Base-by-base conservation (phyloP, 768 basidiomycete genomes). In the Austroboletus festivus region DNA sequence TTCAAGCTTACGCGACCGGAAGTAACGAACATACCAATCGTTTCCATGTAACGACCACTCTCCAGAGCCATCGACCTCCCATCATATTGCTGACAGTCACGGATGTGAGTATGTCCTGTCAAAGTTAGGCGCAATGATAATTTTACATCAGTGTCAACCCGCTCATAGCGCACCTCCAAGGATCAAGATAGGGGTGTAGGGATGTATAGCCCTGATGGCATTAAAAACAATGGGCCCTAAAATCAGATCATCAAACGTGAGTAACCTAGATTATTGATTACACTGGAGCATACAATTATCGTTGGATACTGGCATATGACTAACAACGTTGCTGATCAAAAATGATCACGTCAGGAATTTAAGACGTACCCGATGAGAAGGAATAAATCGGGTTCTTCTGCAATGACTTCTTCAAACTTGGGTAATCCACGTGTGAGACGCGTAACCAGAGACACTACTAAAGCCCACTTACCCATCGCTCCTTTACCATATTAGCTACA, bases 11-110 rank as follows among this genome's bases (percentile, higher is more conserved):
- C 18, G 19, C 4, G 20, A 24, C 21, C 18, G 4, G 22, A 23
- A 34, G n/a, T 0, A 13, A 11, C 6, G 11, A 13, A 42, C 78
- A 11, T 42, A 86, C 89, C 91, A 47, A 94, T 72, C 12, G 93
- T 96, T 69, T 96, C 93, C 85, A 95, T 88, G 62, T 94, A 95
- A 21, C 90, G 74, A 16, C 93, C 88, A 54, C 89, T 86, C 59
- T 91, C 88, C 51, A 93, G 62, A 2, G 85, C 56, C 52, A 63
- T 58, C n/a, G 58, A 21, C 28, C 55, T 57, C 31, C 50, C 50
- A 39, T 63, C 53, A 16, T 58, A 63, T n/a, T 57, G 58, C 15
- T 57, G 61, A 40, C 60, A 63, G 35, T 63, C 55, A 18, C 61
- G 61, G 26, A 61, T 54, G 22, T 63, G 61, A 41, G 1, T 74